Evolutionary conservation across 495 filamentous ascomycete species (phyloP).

Genomic region (Talaromyces wortmannii): DNA sequence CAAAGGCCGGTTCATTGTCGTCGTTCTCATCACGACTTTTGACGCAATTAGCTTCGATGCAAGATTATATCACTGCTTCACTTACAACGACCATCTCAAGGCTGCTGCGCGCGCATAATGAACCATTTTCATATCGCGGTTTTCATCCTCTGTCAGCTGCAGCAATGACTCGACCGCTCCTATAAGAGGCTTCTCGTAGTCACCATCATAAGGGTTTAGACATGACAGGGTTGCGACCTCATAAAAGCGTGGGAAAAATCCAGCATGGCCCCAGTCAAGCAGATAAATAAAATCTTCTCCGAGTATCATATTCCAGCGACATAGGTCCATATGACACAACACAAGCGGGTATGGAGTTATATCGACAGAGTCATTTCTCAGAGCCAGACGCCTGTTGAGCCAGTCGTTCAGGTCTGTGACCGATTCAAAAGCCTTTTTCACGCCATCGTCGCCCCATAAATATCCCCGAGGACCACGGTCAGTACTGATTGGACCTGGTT

Average conservation of each 20-base stretch:
- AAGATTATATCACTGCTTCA: background rate
- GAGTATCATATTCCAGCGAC: conserved; percentile 3
- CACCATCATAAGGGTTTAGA: conserved; percentile 1
- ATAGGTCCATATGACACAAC: conserved; percentile 5
- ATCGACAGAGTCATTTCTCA: background rate
- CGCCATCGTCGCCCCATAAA: conserved; percentile 2
- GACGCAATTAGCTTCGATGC: background rate
- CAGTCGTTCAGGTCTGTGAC: conserved; percentile 1
- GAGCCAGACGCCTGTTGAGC: conserved; percentile 1
- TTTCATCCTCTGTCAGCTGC: conserved; percentile 2
- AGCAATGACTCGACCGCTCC: background rate
- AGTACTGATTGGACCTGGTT: conserved; percentile 1
- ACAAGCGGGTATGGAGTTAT: conserved; percentile 1
- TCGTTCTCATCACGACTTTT: background rate
- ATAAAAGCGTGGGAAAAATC: conserved; percentile 3
- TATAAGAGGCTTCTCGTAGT: conserved; percentile 4
- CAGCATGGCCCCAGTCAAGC: conserved; percentile 6
- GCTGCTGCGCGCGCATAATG: background rate
- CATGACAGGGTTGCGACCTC: background rate
- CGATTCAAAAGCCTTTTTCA: background rate
- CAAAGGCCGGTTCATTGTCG: background rate
- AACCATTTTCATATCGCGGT: conserved; percentile 1
- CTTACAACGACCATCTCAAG: conserved; percentile 1
- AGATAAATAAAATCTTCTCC: background rate
- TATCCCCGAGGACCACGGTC: background rate